Evolutionary conservation across 1,284 basidiomycete species (phyloP), one percentile per base, ranked within the genome.

Genomic region (Veloboletus limbatus): DNA sequence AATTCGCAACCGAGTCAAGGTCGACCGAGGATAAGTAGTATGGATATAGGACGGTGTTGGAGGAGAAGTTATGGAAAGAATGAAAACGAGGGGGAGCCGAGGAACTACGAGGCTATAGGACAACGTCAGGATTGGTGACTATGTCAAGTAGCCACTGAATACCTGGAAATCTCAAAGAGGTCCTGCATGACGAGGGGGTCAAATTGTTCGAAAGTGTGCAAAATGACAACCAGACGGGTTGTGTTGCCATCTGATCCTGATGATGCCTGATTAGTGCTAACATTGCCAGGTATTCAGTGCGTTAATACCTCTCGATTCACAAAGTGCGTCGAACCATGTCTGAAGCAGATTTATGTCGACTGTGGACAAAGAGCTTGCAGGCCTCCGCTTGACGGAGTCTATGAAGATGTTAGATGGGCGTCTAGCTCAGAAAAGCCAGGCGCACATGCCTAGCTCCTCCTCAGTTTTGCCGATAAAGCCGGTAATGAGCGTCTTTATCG

Each of bases 161-260:
- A 82, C 85, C 82, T 85, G 70, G 77, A 84, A 20, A 88, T 81
- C 47, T 82, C 75, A 36, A 87, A 77, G 8, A 86, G 55, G 54
- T 88, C 83, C 54, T 82, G 78, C 39, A 88, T 63, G 5, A 87
- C 70, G 2, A 55, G 40, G 0, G 75, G 63, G 42, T 85, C 82
- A 39, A 84, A 77, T 57, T 81, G 78, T 56, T 89, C 85, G 53
- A 89, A 85, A 41, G 84, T 79, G 47, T 85, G 81, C 16, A 88
- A 57, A 10, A 86, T 57, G 6, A 83, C 68, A 13, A 80, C 70
- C 2, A 88, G 71, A 31, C 72, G 65, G 10, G 41, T 51, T 10
- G 48, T 40, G 5, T 49, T 20, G 11, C 41, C 31, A 31, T 51
- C 44, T 32, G 52, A 43, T 2, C 34, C 61, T 66, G 30, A 47